phyloP scores from a whole-genome alignment of 768 basidiomycete species.

The Mycena albidolilacea region DNA sequence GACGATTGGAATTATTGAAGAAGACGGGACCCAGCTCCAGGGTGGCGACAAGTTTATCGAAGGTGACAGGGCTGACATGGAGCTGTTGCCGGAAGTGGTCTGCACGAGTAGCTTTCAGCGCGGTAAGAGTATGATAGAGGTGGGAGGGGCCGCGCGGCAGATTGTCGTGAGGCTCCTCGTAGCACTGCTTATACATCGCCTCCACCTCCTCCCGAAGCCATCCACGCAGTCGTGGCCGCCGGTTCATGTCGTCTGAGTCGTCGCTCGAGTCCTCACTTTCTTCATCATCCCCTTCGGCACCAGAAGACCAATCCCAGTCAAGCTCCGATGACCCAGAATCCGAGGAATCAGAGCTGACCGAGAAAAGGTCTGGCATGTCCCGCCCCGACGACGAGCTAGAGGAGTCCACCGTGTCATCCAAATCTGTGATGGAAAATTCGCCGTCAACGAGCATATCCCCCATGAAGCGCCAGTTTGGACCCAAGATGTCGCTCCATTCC shows the following conservation, averaged over 20 bases:
- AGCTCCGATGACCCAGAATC: background rate
- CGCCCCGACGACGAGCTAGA: background rate
- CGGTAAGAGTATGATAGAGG: constrained; percentile 40
- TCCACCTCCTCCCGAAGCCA: constrained; percentile 3
- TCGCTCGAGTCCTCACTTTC: background rate
- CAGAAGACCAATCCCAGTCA: constrained; percentile 6
- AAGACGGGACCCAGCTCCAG: constrained; percentile 46
- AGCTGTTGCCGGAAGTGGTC: constrained; percentile 50
- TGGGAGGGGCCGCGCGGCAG: constrained; percentile 25
- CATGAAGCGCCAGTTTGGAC: constrained; percentile 12
- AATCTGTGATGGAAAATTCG: background rate
- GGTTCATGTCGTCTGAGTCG: background rate
- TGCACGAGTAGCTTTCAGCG: constrained; percentile 9
- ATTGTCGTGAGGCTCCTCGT: constrained; percentile 27
- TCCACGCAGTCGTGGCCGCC: background rate
- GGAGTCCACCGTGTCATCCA: background rate
- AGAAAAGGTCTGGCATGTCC: constrained; percentile 1
- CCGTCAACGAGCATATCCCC: background rate
- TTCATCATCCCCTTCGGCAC: constrained; percentile 13
- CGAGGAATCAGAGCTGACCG: constrained; percentile 1
- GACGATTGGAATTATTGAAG: constrained; percentile 44
- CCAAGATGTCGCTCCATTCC: constrained; percentile 9
- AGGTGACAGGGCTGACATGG: constrained; percentile 50
- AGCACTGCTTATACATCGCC: constrained; percentile 24
- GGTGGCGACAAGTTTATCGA: constrained; percentile 47